phyloP scores from a whole-genome alignment of 768 basidiomycete genomes.

The Mycena crocata region DNA sequence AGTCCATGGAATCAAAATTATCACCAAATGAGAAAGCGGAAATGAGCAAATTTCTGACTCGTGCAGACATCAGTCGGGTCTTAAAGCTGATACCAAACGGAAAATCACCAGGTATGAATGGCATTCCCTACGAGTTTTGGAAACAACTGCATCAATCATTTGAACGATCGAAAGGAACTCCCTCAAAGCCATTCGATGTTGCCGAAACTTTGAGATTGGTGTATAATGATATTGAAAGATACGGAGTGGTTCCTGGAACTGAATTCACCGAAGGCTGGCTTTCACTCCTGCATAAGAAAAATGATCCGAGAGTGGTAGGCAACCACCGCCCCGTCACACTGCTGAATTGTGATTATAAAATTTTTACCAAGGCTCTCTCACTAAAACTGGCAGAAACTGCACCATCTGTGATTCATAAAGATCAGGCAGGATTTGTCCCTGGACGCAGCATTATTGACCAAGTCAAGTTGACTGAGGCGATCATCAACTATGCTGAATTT shows the following conservation, averaged over 20 bases:
- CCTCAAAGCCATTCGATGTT: not conserved
- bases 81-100: too few species aligned
- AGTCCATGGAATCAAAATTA: too few species aligned
- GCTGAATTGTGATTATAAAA: conserved; percentile 45
- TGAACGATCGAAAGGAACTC: not conserved
- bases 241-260: not conserved
- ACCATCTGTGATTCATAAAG: conserved; percentile 19
- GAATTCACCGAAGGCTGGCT: conserved; percentile 10
- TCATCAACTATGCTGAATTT: conserved; percentile 17
- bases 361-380: conserved; percentile 38
- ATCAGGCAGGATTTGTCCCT: conserved; percentile 41
- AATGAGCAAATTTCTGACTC: too few species aligned
- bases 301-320: not conserved
- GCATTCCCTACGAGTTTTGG: conserved; percentile 1
- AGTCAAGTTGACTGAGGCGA: conserved; percentile 23
- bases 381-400: conserved; percentile 22
- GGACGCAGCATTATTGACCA: conserved; percentile 35
- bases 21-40: too few species aligned
- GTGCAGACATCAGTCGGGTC: too few species aligned
- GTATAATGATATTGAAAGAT: conserved; percentile 7
- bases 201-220: not conserved
- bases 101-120: not conserved
- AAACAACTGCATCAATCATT: not conserved
- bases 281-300: conserved; percentile 3
- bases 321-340: conserved; percentile 12